A percentile compares a stretch with the other conserved stretches of the same genome.
phyloP scores from a whole-genome alignment of 2,329 filamentous ascomycete genomes.

The Alternaria viburni region DNA sequence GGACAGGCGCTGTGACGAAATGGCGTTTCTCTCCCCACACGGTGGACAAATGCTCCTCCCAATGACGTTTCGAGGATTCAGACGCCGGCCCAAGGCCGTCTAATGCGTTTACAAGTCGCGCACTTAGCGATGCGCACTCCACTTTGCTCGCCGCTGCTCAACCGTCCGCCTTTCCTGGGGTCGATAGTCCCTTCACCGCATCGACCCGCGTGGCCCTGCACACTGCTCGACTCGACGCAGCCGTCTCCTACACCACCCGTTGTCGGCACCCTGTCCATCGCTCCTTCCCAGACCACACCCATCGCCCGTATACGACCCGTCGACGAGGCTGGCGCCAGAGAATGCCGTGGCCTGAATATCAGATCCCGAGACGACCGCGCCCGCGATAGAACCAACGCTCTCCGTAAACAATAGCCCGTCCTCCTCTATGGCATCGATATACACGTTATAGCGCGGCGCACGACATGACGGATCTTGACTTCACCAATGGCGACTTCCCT shows the following conservation, averaged over 20 bases:
- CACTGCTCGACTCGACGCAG: conserved; percentile 3
- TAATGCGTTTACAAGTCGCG: conserved; percentile 15
- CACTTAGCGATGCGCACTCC: conserved; percentile 24
- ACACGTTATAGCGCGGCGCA: conserved; percentile 12
- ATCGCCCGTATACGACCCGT: conserved; percentile 1
- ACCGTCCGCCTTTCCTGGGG: conserved; percentile 29
- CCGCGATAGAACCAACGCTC: conserved; percentile 25
- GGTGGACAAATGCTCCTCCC: conserved; percentile 17
- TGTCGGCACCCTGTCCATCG: neutral
- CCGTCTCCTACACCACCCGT: conserved; percentile 6
- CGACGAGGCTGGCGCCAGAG: conserved; percentile 21
- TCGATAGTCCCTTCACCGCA: conserved; percentile 27
- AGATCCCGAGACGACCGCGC: conserved; percentile 30
- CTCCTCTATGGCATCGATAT: conserved; percentile 13
- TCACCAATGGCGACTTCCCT: conserved; percentile 22
- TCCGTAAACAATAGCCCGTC: neutral
- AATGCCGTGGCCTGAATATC: conserved; percentile 28
- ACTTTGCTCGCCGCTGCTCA: conserved; percentile 22
- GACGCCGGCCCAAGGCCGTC: conserved; percentile 17
- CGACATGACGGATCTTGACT: conserved; percentile 34
- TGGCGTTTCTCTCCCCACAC: conserved; percentile 27
- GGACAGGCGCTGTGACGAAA: conserved; percentile 15
- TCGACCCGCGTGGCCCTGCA: conserved; percentile 7
- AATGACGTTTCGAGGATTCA: conserved; percentile 19
- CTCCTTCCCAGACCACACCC: neutral